Base-by-base conservation (phyloP, 2,329 filamentous ascomycete genomes). In the Whalleya microplaca region DNA sequence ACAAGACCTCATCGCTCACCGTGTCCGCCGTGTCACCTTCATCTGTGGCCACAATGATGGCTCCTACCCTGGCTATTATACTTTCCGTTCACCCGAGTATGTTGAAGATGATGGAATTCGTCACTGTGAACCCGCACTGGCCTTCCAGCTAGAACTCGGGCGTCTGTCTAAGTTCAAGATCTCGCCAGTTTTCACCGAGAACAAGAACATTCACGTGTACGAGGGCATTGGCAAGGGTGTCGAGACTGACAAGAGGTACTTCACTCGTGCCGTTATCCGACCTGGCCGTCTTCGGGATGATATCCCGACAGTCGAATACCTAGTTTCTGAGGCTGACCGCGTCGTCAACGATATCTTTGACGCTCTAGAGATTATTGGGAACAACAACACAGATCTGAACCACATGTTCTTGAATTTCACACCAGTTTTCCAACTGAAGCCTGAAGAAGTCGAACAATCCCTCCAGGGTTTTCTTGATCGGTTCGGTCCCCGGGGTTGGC, bases 401-500 rank as follows among this genome's bases (percentile, higher is more conserved):
- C 95, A 99, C 80, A 95, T 99, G 83, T 99, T 99, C 82, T 95
- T 99, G 83, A 98, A 99, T 84, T 99, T 99, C 80, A 95, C 92
- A 0, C 92, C 93, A 9, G 91, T 97, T 56, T 98, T 99, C 87
- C 91, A 92, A 73, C 86, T 99, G 47, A 83, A 92, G 70, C 93
- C 95, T 2, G 80, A 86, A 57, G 92, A 97, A 78, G 92, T 99
- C 16, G 92, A 98, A 78, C 86, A 96, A 75, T 94, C 92, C 27
- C 86, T 99, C 21, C 92, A 90, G 71, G 93, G 93, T 53, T 99
- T 99, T 86, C 81, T 99, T 66, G 95, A 98, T 70, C 91, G 95
- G 62, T 99, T 98, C 70, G 95, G 95, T 66, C 89, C 92, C 65
- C 91, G 95, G 69, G 92, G 90, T 62, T 98, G 96, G 94, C 88